phyloP scores from a whole-genome alignment of 2,329 filamentous ascomycete species.

The Lasiodiplodia hormozganensis region DNA sequence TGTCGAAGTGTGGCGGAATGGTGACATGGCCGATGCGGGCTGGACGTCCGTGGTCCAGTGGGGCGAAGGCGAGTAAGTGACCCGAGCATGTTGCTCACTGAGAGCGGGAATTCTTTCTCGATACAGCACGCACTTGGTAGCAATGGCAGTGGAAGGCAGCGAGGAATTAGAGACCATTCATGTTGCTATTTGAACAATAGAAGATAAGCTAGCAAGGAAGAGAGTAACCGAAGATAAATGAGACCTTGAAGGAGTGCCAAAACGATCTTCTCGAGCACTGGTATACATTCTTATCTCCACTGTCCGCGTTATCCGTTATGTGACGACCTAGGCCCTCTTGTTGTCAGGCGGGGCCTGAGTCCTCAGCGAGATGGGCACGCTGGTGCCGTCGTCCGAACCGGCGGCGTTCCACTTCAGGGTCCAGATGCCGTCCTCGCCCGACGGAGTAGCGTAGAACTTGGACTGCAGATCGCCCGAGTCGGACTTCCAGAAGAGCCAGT shows the following conservation, averaged over 20 bases:
- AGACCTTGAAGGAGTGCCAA: background rate
- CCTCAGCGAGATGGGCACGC: slow-evolving; percentile 16
- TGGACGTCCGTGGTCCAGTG: background rate
- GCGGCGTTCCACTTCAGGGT: slow-evolving; percentile 24
- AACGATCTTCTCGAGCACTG: background rate
- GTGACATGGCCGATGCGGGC: background rate
- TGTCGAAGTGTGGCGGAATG: background rate
- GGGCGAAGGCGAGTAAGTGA: no score
- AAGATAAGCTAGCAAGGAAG: background rate
- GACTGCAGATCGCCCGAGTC: slow-evolving; percentile 5
- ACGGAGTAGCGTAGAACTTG: slow-evolving; percentile 22
- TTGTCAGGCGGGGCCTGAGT: slow-evolving; percentile 7
- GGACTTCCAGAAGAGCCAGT: slow-evolving; percentile 26
- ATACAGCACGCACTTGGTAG: no score
- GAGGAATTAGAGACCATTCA: background rate
- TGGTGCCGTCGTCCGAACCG: background rate
- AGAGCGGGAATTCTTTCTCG: no score
- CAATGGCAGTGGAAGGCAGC: no score
- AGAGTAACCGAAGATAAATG: background rate
- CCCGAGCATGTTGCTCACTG: no score
- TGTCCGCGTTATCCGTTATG: no score
- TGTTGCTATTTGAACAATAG: background rate
- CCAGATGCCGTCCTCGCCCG: slow-evolving; percentile 19
- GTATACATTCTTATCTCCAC: background rate
- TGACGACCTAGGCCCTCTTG: background rate